phyloP scores from a whole-genome alignment of 495 filamentous ascomycete species.

The Podospora pseudopauciseta region DNA sequence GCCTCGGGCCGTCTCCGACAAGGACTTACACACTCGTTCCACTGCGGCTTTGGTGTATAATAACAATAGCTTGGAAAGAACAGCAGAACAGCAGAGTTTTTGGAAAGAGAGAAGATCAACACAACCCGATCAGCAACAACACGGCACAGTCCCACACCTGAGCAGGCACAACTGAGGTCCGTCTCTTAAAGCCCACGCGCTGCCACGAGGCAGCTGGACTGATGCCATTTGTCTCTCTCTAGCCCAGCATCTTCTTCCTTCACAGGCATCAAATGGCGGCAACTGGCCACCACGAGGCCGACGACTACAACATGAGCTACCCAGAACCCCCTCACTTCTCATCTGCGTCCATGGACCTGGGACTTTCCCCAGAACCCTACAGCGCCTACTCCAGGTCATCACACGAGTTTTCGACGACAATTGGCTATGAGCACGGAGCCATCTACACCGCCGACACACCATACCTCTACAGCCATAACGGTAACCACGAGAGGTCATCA shows the following conservation, averaged over 20 bases:
- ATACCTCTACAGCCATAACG: slow-evolving; percentile 33
- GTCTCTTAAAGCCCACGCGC: slow-evolving; percentile 14
- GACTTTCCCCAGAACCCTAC: slow-evolving; percentile 40
- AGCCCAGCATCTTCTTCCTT: slow-evolving; percentile 9
- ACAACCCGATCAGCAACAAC: not conserved
- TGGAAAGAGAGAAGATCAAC: not conserved
- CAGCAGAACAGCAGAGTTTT: too few species aligned
- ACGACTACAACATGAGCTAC: slow-evolving; percentile 43
- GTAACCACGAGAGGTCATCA: slow-evolving; percentile 30
- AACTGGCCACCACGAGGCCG: slow-evolving; percentile 26
- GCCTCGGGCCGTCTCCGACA: slow-evolving; percentile 1
- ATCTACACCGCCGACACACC: slow-evolving; percentile 35
- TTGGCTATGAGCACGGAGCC: slow-evolving; percentile 36
- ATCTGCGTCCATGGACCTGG: slow-evolving; percentile 39
- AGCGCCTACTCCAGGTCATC: slow-evolving; percentile 38
- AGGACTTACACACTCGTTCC: slow-evolving; percentile 11
- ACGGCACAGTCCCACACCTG: not conserved
- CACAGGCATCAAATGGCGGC: slow-evolving; percentile 16
- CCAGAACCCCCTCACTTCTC: slow-evolving; percentile 43
- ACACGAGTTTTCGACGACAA: slow-evolving; percentile 38
- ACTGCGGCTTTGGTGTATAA: not conserved
- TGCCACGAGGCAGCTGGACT: slow-evolving; percentile 22
- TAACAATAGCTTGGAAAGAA: not conserved
- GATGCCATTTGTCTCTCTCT: slow-evolving; percentile 16
- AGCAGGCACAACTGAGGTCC: slow-evolving; percentile 10